A percentile compares a stretch with the other conserved stretches of the same genome.
Evolutionary conservation across 2,329 filamentous ascomycete species (phyloP).

Genomic region (Phoma sp.): DNA sequence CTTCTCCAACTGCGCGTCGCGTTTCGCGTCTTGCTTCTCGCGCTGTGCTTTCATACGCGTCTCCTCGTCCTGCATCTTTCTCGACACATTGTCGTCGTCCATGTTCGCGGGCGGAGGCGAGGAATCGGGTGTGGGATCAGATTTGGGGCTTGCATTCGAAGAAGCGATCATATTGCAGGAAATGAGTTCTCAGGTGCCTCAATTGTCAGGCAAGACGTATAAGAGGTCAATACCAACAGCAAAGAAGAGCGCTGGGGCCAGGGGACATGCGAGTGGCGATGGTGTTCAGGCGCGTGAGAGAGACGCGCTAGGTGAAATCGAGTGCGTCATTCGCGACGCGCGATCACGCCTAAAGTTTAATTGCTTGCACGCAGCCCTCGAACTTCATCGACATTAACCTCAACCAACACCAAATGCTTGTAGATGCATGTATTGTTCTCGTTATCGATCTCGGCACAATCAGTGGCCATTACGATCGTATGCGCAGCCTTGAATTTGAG

Average conservation of each 20-base stretch:
- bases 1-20: slow-evolving; percentile 53
- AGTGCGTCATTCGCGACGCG: slow-evolving; percentile 37
- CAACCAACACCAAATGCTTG: no score
- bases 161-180: slow-evolving; percentile 32
- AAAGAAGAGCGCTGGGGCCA: not conserved
- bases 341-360: slow-evolving; percentile 32
- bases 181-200: not conserved
- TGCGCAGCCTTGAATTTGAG: no score
- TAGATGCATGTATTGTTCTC: no score
- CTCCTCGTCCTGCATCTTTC: slow-evolving; percentile 56
- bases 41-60: slow-evolving; percentile 53
- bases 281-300: slow-evolving; percentile 20
- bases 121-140: slow-evolving; percentile 44
- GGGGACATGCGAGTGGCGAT: slow-evolving; percentile 19
- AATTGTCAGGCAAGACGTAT: not conserved
- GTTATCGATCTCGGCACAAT: no score
- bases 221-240: not conserved
- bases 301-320: slow-evolving; percentile 34
- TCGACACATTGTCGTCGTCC: slow-evolving; percentile 42
- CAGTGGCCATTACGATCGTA: no score
- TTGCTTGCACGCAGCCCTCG: not conserved
- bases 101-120: slow-evolving; percentile 43
- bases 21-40: slow-evolving; percentile 55
- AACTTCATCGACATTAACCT: no score
- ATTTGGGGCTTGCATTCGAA: slow-evolving; percentile 28